Base-by-base conservation (phyloP, 805 yeast genomes). In the Yamadazyma sp. region DNA sequence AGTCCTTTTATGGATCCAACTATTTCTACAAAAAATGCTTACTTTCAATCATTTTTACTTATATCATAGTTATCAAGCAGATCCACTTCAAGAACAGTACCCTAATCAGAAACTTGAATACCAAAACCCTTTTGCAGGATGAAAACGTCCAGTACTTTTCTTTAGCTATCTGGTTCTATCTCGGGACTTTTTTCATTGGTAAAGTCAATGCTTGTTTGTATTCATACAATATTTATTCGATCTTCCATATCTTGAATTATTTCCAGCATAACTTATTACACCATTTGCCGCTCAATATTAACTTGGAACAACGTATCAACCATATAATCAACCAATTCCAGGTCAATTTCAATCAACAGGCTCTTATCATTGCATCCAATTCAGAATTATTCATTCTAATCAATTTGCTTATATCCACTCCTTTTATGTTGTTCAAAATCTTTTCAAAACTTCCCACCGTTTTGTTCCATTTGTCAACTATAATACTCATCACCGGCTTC, bases 1-100 rank as follows among this genome's bases (percentile, higher is more conserved):
- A 51, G 23, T 68, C 80, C 35, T 64, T 74, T 47, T 47, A 55
- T 16, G 52, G 58, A 12, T 44, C 43, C 11, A 39, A 50, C 32
- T 48, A 42, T 25, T 60, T 48, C 40, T 65, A 63, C 39, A 44
- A 53, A 24, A 46, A 48, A 27, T 42, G 78, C 1, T 60, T 81
- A 25, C 45, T 75, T 9, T 68, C 79, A 19, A 73, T 79, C 16
- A 60, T 80, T 13, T 47, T 71, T n/a, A 78, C 86, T 0, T 82
- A 82, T 50, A 55, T 69, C 15, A 78, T 82, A 29, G 86, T 81
- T 7, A 55, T 82, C 21, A 71, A 77, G 48, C 84, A 80, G 50
- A 69, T 77, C 25, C 71, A 73, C 56, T 71, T 72, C 50, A 43
- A 40, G 23, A 42, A 32, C 15, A 30, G 39, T 24, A 35, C 31